Percentiles rank a stretch among this genome's conserved stretches.
Conservation (phyloP, 1,139 yeast genomes). For the Yamadazyma taylorii region DNA sequence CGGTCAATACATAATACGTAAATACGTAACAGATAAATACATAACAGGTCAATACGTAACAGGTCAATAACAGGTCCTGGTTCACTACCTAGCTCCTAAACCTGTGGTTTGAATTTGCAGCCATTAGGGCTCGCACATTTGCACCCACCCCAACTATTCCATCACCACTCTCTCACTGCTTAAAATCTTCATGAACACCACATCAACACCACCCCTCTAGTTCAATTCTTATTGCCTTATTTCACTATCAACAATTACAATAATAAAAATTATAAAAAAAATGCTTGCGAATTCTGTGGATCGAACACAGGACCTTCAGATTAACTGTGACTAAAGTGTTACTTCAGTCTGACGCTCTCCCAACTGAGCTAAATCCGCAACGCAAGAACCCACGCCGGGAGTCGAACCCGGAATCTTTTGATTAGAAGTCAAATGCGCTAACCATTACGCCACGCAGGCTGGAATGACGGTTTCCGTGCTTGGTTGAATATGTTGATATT, state of each 20-base stretch:
- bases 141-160: too few species aligned
- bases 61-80: too few species aligned
- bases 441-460: constrained; percentile 33
- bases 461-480: background rate
- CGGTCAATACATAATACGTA: too few species aligned
- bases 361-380: constrained; percentile 49
- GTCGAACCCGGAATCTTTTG: constrained; percentile 37
- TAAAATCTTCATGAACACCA: too few species aligned
- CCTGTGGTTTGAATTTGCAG: too few species aligned
- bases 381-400: constrained; percentile 30
- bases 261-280: constrained; percentile 8
- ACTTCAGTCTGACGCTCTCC: constrained; percentile 60
- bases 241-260: background rate
- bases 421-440: constrained; percentile 36
- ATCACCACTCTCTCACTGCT: too few species aligned
- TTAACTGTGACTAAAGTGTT: constrained; percentile 33
- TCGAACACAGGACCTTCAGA: constrained; percentile 60
- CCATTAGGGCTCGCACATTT: too few species aligned
- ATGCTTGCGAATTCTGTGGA: constrained; percentile 50
- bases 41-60: too few species aligned
- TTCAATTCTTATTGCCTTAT: too few species aligned
- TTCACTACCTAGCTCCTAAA: too few species aligned
- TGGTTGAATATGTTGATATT: background rate
- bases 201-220: too few species aligned
- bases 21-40: too few species aligned